These are phyloP conservation scores for Truncatella angustata DNA, from an alignment of 2,329 filamentous ascomycete species.

Conservation along the genomic window DNA sequence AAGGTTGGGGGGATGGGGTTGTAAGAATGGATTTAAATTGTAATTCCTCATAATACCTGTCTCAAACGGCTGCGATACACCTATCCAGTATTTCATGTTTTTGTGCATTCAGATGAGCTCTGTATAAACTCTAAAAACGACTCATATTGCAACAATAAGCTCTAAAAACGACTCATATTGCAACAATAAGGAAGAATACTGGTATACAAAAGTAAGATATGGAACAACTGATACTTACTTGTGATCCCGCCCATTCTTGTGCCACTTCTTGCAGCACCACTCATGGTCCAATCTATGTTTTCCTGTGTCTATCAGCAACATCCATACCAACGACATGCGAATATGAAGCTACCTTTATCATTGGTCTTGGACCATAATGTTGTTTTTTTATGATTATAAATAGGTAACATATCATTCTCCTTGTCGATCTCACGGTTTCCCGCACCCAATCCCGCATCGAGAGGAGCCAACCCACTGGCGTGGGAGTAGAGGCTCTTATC, in stretches of 20 bases:
- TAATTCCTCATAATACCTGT: not conserved
- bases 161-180: not conserved
- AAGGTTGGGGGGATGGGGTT: not conserved
- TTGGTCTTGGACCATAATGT: not conserved
- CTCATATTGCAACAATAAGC: not conserved
- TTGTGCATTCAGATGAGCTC: not conserved
- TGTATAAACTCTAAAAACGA: not conserved
- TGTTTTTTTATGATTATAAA: not conserved
- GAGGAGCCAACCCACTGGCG: not conserved
- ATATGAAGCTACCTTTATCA: not conserved
- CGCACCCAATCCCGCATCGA: not conserved
- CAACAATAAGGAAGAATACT: not conserved
- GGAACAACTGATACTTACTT: not conserved
- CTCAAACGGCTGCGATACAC: not conserved
- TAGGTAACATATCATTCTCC: not conserved
- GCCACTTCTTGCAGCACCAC: not conserved
- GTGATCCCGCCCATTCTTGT: not conserved
- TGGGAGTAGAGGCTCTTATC: not conserved
- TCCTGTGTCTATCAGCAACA: not conserved
- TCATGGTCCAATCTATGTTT: not conserved
- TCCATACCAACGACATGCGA: not conserved
- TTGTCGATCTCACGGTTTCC: not conserved
- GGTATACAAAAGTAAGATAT: not conserved
- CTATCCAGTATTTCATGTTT: not conserved
- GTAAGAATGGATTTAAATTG: not conserved